Evolutionary conservation across 208 protist genomes (phyloP).

Genomic region (Entamoeba dispar): DNA sequence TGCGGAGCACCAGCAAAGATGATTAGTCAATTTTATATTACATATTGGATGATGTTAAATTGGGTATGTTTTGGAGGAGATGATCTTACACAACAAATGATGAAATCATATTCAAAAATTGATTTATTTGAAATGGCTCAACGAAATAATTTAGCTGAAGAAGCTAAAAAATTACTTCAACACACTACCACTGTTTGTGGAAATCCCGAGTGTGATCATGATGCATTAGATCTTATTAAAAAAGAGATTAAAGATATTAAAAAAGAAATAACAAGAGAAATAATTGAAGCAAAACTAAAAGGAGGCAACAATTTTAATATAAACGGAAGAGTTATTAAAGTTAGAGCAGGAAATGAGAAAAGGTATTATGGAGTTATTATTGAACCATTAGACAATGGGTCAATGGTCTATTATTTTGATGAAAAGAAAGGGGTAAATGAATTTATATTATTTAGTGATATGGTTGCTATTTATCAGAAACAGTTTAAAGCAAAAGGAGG

Average conservation of each 20-base stretch:
- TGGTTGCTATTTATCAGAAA: neutral
- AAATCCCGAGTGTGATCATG: neutral
- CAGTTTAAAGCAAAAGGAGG: neutral
- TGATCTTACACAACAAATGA: neutral
- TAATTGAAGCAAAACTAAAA: neutral
- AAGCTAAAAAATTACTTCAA: neutral
- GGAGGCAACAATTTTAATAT: neutral
- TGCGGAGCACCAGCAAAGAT: neutral
- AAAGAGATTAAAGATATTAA: neutral
- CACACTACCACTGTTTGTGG: neutral
- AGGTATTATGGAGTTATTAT: neutral
- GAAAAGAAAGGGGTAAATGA: neutral
- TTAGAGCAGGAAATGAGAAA: neutral
- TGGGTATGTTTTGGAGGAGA: neutral
- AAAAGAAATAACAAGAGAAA: neutral
- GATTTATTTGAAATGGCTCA: neutral
- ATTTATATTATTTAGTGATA: neutral
- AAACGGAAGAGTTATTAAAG: neutral
- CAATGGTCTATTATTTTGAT: neutral
- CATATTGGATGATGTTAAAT: neutral
- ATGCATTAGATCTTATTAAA: neutral
- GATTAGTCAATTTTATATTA: neutral
- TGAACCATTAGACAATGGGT: neutral
- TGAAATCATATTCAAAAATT: neutral
- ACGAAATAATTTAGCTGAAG: neutral